These are phyloP conservation scores for Neostapfia colusana DNA, from an alignment of 176 grass and related monocot genomes.

Conservation along the genomic window DNA sequence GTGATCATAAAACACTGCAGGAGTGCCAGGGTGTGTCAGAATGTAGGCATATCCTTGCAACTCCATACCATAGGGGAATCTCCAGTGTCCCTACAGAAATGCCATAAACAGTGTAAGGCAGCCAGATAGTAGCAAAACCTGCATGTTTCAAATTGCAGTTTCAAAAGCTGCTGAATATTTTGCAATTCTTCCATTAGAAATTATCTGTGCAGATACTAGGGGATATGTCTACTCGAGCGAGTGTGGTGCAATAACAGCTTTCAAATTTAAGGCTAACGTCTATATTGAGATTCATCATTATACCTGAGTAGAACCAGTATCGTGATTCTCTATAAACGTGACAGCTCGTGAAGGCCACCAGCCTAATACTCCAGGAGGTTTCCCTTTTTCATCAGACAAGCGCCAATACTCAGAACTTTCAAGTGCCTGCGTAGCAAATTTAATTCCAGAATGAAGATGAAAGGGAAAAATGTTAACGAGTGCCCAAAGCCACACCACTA, in stretches of 20 bases:
- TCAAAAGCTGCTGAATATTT: neutral
- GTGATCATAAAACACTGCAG: conserved; percentile 95
- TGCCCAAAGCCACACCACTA: neutral
- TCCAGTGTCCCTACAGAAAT: conserved; percentile 88
- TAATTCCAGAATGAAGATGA: conserved; percentile 31
- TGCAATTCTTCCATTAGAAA: neutral
- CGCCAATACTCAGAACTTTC: conserved; percentile 97
- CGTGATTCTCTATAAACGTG: conserved; percentile 98
- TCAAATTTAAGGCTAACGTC: neutral
- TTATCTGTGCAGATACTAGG: conserved; percentile 3
- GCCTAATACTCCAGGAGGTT: conserved; percentile 83
- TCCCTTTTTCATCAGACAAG: conserved; percentile 80
- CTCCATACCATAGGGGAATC: conserved; percentile 90
- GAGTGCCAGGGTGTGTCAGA: conserved; percentile 94
- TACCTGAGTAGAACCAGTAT: conserved; percentile 99
- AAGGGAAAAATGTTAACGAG: conserved; percentile 2
- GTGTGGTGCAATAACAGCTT: neutral
- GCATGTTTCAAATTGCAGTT: neutral
- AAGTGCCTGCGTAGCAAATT: conserved; percentile 60
- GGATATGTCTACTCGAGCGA: neutral
- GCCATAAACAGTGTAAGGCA: conserved; percentile 28
- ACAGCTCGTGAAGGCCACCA: conserved; percentile 98
- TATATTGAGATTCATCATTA: neutral
- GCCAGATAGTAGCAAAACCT: conserved; percentile 1
- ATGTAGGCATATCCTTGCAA: conserved; percentile 99